These are phyloP conservation scores for Galerina marginata DNA, from an alignment of 768 basidiomycete genomes.

Conservation along the genomic window DNA sequence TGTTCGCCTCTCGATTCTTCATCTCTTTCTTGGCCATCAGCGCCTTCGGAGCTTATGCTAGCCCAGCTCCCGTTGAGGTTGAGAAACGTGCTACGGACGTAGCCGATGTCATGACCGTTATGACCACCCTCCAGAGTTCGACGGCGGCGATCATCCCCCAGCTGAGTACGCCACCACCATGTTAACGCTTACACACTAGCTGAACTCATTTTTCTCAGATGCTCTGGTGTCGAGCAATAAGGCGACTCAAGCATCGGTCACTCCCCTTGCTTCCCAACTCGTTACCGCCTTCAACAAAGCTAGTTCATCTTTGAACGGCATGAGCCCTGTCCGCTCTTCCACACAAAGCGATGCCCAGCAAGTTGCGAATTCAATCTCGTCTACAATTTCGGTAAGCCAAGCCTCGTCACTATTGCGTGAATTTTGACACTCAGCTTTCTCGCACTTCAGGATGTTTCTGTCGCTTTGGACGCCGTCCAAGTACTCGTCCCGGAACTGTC, in stretches of 20 bases:
- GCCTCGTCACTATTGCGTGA: too few species aligned
- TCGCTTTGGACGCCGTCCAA: slow-evolving; percentile 2
- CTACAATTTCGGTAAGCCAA: not conserved
- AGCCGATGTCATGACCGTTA: slow-evolving; percentile 3
- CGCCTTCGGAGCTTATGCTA: not conserved
- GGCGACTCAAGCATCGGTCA: not conserved
- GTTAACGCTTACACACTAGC: too few species aligned
- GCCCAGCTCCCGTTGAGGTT: not conserved
- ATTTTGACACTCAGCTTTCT: not conserved
- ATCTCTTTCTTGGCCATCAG: slow-evolving; percentile 4
- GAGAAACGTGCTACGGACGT: not conserved
- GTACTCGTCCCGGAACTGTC: not conserved
- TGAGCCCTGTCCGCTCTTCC: not conserved
- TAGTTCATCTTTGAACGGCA: not conserved
- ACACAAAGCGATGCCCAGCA: not conserved
- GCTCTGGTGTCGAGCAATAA: not conserved
- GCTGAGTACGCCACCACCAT: not conserved
- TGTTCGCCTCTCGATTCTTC: slow-evolving; percentile 11
- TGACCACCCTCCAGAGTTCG: not conserved
- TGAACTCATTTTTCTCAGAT: not conserved
- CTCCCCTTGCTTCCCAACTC: slow-evolving; percentile 4
- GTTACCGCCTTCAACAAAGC: slow-evolving; percentile 7
- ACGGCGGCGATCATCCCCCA: not conserved
- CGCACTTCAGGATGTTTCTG: not conserved
- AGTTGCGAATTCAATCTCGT: slow-evolving; percentile 8